Base-by-base conservation (phyloP, 805 yeast genomes). In the Monosporozyma unispora region DNA sequence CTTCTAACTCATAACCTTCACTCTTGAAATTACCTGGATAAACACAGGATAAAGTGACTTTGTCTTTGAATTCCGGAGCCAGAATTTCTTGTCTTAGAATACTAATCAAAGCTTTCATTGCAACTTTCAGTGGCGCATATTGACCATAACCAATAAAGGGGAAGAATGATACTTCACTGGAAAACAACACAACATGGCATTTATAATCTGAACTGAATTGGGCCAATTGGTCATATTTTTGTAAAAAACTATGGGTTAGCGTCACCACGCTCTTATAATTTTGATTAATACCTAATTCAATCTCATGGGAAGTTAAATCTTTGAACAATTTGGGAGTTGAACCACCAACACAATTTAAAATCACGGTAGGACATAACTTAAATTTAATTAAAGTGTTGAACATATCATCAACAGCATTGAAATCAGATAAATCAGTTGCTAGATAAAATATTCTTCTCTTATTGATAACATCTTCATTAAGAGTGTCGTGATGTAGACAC, bases 101-200 rank as follows among this genome's bases (percentile, higher is more conserved):
- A 45, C 84, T 85, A 0, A 89, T 82, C 12, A 93, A 69, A 0
- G 95, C 71, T 58, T 86, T 76, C 14, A 91, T 64, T 0, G 96
- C 96, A 0, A 87, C 83, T 63, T 93, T 93, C 55, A 81, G 66
- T 0, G 99, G 99, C 0, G 93, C 90, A 62, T 93, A 93, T 58
- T 87, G 91, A 0, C 81, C 76, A 63, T 93, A 93, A 0, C 99
- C 99, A 42, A 88, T 85, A 60, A 91, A 84, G 4, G 96, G 88
- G 70, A 79, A 91, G 55, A 84, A 80, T 2, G 95, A 89, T 9
- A 84, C 79, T 3, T 81, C 85, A 2, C 96, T 87, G 0, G 96
- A 85, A 58, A 76, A 82, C 52, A 73, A 77, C 22, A 80, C 79
- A 56, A 80, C 75, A 59, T 75, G 83, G 50, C 81, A 77, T 40